Evolutionary conservation across 176 grass and related monocot species (phyloP).

Genomic region (Oryza australiensis): DNA sequence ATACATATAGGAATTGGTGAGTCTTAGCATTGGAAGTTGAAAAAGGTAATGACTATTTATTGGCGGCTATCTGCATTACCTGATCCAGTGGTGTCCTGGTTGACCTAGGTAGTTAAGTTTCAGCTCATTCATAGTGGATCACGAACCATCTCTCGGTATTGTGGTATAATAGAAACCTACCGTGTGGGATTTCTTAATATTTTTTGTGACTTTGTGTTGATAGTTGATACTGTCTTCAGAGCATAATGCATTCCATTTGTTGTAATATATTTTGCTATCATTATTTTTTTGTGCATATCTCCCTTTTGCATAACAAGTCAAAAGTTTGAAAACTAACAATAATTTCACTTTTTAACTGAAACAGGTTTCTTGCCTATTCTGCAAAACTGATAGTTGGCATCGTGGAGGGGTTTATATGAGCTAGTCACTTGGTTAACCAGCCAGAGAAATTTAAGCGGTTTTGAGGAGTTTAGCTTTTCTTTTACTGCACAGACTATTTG

Average conservation of each 20-base stretch:
- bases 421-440: background rate
- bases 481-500: constrained; percentile 28
- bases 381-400: background rate
- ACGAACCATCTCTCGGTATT: too few species aligned
- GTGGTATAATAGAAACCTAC: too few species aligned
- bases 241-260: background rate
- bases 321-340: background rate
- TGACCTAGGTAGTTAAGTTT: background rate
- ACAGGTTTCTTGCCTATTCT: background rate
- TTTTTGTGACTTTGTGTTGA: too few species aligned
- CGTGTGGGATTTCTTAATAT: too few species aligned
- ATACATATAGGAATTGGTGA: background rate
- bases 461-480: constrained; percentile 25
- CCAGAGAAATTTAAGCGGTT: background rate
- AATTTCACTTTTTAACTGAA: background rate
- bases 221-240: background rate
- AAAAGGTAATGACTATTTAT: background rate
- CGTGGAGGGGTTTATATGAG: background rate
- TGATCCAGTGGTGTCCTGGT: too few species aligned
- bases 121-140: background rate
- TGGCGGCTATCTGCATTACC: background rate
- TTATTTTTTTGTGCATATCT: background rate
- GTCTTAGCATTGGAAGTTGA: background rate
- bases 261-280: background rate
- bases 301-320: background rate